phyloP scores from a whole-genome alignment of 352 stramenopile species.

The Phytophthora colocasiae region DNA sequence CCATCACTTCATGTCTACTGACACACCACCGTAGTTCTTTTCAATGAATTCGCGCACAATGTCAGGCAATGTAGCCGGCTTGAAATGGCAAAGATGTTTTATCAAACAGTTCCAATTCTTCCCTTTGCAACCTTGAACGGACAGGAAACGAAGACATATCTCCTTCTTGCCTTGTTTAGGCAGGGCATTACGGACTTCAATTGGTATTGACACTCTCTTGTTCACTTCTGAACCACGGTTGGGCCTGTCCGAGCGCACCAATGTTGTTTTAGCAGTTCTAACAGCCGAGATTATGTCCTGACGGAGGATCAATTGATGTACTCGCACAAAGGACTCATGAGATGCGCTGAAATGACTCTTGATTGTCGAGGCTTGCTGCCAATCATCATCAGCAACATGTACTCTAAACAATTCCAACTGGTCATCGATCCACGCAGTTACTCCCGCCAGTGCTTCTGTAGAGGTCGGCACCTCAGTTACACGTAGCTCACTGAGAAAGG shows the following conservation, averaged over 20 bases:
- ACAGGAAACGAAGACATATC: no score
- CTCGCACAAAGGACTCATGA: constrained; percentile 7
- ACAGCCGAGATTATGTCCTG: background rate
- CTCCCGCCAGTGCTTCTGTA: background rate
- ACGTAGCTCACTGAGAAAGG: background rate
- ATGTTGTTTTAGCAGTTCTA: background rate
- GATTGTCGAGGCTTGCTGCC: background rate
- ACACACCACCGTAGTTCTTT: no score
- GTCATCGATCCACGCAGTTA: constrained; percentile 10
- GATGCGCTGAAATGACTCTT: constrained; percentile 3
- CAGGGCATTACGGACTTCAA: background rate
- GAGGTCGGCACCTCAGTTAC: constrained; percentile 11
- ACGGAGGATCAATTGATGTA: constrained; percentile 4
- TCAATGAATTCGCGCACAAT: no score
- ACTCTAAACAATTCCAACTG: constrained; percentile 13
- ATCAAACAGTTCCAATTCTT: no score
- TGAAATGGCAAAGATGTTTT: no score
- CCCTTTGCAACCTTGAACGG: no score
- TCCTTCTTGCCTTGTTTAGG: background rate
- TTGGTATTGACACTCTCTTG: background rate
- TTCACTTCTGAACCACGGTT: background rate
- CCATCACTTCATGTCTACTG: background rate
- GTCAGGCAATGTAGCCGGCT: no score
- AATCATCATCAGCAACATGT: background rate
- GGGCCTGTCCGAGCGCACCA: background rate